Conservation (phyloP, 306 rosid species). For the barrel medic (Medicago truncatula) region DNA sequence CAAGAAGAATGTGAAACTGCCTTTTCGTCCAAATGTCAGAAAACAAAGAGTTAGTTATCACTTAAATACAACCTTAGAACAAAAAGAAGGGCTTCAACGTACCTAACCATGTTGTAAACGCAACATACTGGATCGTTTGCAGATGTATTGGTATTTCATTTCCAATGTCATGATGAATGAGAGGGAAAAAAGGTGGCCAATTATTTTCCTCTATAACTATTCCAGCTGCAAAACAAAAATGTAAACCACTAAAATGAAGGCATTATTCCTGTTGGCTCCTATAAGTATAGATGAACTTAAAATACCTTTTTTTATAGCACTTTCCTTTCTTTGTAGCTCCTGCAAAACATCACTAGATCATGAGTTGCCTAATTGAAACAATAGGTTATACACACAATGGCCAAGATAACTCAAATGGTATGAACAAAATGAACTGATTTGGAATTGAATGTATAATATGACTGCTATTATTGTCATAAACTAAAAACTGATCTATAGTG, state of each 20-base stretch:
- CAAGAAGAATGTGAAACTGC: slow-evolving; percentile 4
- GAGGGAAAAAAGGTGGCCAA: slow-evolving; percentile 85
- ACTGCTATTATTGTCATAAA: slow-evolving; percentile 7
- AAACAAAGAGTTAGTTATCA: slow-evolving; percentile 28
- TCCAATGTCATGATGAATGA: slow-evolving; percentile 90
- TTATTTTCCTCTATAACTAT: slow-evolving; percentile 75
- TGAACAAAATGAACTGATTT: slow-evolving; percentile 7
- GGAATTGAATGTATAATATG: slow-evolving; percentile 8
- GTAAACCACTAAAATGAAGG: slow-evolving; percentile 30
- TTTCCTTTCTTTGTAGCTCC: slow-evolving; percentile 88
- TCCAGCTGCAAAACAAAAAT: slow-evolving; percentile 70
- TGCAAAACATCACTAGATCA: slow-evolving; percentile 49
- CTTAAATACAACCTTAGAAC: slow-evolving; percentile 27
- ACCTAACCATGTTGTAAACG: slow-evolving; percentile 88
- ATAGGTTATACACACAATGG: slow-evolving; percentile 10
- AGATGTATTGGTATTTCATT: slow-evolving; percentile 90
- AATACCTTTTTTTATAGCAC: slow-evolving; percentile 74
- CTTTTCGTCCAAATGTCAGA: slow-evolving; percentile 14
- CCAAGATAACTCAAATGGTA: slow-evolving; percentile 23
- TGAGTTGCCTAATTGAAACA: slow-evolving; percentile 25
- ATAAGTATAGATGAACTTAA: slow-evolving; percentile 36
- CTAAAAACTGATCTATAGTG: slow-evolving; percentile 25
- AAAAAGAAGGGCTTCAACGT: slow-evolving; percentile 45
- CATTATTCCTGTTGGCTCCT: background rate
- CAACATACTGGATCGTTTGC: slow-evolving; percentile 83